Percentiles rank a stretch among this genome's conserved stretches.
Evolutionary conservation across 2,329 filamentous ascomycete genomes (phyloP).

Genomic region (Colletotrichum echinochloae): DNA sequence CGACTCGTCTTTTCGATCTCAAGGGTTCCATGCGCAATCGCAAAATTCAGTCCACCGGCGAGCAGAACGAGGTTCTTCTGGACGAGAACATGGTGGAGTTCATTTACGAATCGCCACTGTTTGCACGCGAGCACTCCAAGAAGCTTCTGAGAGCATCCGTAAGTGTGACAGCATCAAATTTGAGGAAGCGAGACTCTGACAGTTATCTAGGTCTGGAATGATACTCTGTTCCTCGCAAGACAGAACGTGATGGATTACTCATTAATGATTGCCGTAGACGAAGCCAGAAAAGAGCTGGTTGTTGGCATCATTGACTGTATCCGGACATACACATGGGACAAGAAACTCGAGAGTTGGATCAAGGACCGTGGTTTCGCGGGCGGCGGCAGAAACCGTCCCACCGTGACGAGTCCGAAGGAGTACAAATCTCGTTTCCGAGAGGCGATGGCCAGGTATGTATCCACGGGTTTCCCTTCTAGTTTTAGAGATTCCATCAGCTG

Average conservation of each 20-base stretch:
- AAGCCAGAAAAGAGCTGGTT: slow-evolving; percentile 87
- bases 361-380: slow-evolving; percentile 91
- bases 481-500: background rate
- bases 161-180: slow-evolving; percentile 22
- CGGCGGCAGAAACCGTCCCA: slow-evolving; percentile 84
- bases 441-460: slow-evolving; percentile 88
- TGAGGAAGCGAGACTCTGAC: background rate
- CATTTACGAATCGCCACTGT: slow-evolving; percentile 96
- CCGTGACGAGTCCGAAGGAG: slow-evolving; percentile 96
- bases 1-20: slow-evolving; percentile 91
- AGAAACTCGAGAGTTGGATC: slow-evolving; percentile 99
- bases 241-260: slow-evolving; percentile 99
- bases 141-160: slow-evolving; percentile 87
- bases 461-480: background rate
- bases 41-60: slow-evolving; percentile 94
- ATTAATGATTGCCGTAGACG: slow-evolving; percentile 97
- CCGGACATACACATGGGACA: slow-evolving; percentile 98
- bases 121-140: slow-evolving; percentile 95
- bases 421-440: slow-evolving; percentile 97
- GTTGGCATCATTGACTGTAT: slow-evolving; percentile 99
- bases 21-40: slow-evolving; percentile 99
- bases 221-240: slow-evolving; percentile 92
- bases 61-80: slow-evolving; percentile 94
- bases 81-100: slow-evolving; percentile 99
- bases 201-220: slow-evolving; percentile 79